phyloP scores from a whole-genome alignment of 106 monocot species.

The Phalaenopsis aphrodite region DNA sequence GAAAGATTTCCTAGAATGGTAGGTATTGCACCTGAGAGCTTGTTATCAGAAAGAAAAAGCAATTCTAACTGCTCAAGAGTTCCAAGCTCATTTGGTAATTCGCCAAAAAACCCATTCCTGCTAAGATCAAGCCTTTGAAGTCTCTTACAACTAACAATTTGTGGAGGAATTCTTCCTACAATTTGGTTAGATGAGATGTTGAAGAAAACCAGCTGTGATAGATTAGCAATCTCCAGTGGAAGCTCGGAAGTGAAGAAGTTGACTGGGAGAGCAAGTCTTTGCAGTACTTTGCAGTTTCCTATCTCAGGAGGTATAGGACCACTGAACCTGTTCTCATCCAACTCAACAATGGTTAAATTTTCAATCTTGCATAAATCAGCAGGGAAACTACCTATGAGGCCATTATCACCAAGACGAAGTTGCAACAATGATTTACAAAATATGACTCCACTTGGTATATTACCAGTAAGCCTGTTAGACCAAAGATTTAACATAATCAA shows the following conservation, averaged over 20 bases:
- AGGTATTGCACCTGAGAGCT: slow-evolving; percentile 59
- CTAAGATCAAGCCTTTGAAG: slow-evolving; percentile 94
- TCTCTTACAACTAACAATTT: slow-evolving; percentile 54
- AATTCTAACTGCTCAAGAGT: slow-evolving; percentile 63
- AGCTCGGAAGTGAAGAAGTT: slow-evolving; percentile 64
- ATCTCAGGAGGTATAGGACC: slow-evolving; percentile 77
- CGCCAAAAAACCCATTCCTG: slow-evolving; percentile 49
- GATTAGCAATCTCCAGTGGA: slow-evolving; percentile 63
- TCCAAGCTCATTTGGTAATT: slow-evolving; percentile 59
- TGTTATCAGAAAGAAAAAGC: slow-evolving; percentile 71
- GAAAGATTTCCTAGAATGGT: slow-evolving; percentile 62
- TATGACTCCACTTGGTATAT: slow-evolving; percentile 59
- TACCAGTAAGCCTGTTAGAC: slow-evolving; percentile 67
- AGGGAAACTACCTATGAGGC: slow-evolving; percentile 80
- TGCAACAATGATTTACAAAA: slow-evolving; percentile 75
- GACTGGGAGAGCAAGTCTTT: slow-evolving; percentile 58
- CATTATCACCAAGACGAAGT: slow-evolving; percentile 70
- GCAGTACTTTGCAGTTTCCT: slow-evolving; percentile 55
- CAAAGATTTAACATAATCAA: slow-evolving; percentile 70
- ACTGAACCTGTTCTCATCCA: slow-evolving; percentile 74
- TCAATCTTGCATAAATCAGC: slow-evolving; percentile 55
- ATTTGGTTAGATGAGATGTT: slow-evolving; percentile 80
- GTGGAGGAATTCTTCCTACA: slow-evolving; percentile 45
- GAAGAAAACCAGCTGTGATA: slow-evolving; percentile 65
- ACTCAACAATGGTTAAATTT: slow-evolving; percentile 60